Conservation (phyloP, 208 protist species). For the Giardia duodenalis region DNA sequence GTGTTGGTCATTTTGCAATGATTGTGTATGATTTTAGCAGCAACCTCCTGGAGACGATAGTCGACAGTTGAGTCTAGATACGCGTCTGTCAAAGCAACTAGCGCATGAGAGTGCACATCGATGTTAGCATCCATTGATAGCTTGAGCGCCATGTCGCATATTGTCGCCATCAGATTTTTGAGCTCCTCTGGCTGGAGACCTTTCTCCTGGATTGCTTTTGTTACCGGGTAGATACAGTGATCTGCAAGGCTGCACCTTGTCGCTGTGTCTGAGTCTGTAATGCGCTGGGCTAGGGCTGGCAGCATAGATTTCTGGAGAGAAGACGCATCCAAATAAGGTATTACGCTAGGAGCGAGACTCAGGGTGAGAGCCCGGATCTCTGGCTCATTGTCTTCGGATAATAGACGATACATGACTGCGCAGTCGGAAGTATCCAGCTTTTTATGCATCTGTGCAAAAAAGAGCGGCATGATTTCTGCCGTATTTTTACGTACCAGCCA, state of each 20-base stretch:
- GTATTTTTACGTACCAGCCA: neutral
- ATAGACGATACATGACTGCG: slow-evolving; percentile 19
- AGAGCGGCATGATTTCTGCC: slow-evolving; percentile 14
- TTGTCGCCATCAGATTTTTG: neutral
- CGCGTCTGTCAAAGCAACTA: neutral
- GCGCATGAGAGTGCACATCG: neutral
- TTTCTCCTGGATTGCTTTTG: neutral
- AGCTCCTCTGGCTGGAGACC: neutral
- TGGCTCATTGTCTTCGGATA: slow-evolving; percentile 7
- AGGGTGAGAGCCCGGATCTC: neutral
- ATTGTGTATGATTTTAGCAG: neutral
- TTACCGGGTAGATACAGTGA: neutral
- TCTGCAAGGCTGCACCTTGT: neutral
- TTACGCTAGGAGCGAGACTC: neutral
- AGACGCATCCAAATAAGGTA: neutral
- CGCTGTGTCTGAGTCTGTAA: neutral
- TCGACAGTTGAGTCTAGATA: neutral
- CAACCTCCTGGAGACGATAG: neutral
- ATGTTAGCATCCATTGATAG: neutral
- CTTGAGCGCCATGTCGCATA: neutral
- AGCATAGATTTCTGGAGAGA: neutral
- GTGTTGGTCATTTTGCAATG: neutral
- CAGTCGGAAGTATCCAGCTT: slow-evolving; percentile 23
- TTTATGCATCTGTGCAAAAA: slow-evolving; percentile 12
- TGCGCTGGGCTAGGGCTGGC: neutral